These are phyloP conservation scores for Ophiostoma sp. DNA, from an alignment of 2,329 filamentous ascomycete genomes.

Conservation along the genomic window DNA sequence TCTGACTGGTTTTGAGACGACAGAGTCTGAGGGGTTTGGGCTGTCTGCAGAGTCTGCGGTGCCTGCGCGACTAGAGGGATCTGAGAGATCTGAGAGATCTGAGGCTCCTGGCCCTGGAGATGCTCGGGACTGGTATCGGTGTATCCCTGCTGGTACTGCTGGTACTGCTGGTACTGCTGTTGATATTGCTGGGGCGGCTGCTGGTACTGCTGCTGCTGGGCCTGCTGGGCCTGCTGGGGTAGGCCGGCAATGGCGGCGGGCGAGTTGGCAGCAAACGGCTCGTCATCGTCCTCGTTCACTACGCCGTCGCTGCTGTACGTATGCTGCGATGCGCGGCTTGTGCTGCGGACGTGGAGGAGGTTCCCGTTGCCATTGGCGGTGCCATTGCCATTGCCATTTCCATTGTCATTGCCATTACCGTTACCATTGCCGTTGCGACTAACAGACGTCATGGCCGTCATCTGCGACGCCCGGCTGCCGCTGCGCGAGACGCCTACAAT, in stretches of 20 bases:
- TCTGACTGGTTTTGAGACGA: background rate
- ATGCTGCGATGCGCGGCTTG: constrained; percentile 60
- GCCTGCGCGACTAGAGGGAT: background rate
- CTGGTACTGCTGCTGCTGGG: constrained; percentile 35
- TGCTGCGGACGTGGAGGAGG: constrained; percentile 55
- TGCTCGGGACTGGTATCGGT: background rate
- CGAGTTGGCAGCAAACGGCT: constrained; percentile 52
- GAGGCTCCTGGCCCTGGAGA: background rate
- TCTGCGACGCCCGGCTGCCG: constrained; percentile 2
- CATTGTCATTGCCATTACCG: background rate
- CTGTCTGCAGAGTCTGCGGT: background rate
- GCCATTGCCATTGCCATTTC: background rate
- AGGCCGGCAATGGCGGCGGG: constrained; percentile 40
- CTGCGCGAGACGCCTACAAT: background rate
- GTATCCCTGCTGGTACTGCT: background rate
- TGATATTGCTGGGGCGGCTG: constrained; percentile 44
- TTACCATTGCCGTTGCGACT: background rate
- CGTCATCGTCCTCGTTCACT: constrained; percentile 68
- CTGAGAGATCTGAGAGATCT: background rate
- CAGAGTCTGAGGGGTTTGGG: background rate
- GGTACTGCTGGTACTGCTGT: background rate
- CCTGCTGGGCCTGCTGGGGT: background rate
- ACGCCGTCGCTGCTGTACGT: constrained; percentile 70
- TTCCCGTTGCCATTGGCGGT: background rate
- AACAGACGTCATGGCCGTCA: background rate